These are phyloP conservation scores for Spergularia azorica DNA, from an alignment of 179 eudicot genomes.

Conservation along the genomic window DNA sequence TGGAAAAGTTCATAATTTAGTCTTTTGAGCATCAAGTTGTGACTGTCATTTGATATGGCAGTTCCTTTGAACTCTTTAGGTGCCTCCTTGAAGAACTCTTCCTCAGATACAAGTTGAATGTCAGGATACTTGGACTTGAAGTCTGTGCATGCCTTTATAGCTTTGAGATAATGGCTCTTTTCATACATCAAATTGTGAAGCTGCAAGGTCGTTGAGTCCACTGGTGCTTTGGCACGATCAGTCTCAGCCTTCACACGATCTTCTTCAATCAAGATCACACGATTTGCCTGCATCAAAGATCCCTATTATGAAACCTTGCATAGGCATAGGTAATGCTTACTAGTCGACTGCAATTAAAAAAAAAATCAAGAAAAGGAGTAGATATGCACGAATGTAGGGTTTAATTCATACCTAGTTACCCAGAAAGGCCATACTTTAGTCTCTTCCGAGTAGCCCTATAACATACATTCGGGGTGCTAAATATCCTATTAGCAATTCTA, in stretches of 20 bases:
- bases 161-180: conserved; percentile 91
- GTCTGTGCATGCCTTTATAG: conserved; percentile 95
- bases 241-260: conserved; percentile 87
- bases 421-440: neutral
- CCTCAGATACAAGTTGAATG: conserved; percentile 88
- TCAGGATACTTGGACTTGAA: conserved; percentile 94
- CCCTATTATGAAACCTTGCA: conserved; percentile 15
- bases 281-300: conserved; percentile 65
- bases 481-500: neutral
- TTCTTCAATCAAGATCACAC: conserved; percentile 84
- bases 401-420: neutral
- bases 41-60: conserved; percentile 59
- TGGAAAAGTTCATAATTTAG: conserved; percentile 89
- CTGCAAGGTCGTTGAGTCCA: conserved; percentile 89
- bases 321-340: neutral
- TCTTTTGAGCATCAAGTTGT: conserved; percentile 85
- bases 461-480: neutral
- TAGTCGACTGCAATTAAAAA: neutral
- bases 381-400: neutral
- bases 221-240: conserved; percentile 86
- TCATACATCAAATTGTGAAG: conserved; percentile 96
- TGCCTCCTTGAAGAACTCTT: conserved; percentile 78
- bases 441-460: neutral
- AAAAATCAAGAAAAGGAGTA: neutral
- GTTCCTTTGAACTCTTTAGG: conserved; percentile 71